Base-by-base conservation (phyloP, 345 rosid species). In the Citrus maxima region DNA sequence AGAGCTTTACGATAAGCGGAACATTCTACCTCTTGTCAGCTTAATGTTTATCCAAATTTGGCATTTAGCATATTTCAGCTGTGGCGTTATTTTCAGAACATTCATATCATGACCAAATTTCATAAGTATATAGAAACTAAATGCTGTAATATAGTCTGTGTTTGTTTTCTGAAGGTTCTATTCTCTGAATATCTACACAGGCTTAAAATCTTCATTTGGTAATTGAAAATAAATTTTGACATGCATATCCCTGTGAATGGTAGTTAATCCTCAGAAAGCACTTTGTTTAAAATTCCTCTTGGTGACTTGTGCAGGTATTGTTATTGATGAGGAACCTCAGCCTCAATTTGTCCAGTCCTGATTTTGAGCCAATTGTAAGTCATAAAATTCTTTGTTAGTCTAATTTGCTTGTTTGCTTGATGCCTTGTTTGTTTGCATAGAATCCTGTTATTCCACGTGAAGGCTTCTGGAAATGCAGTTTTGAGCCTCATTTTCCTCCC, bases 241-340 rank as follows among this genome's bases (percentile, higher is more conserved):
- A 10, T 7, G 25, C 42, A 21, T 51, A 21, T 28, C 34, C 56
- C 55, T 37, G 25, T 34, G 66, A 51, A 67, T 37, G 58, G 9
- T 67, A 3, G 40, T 35, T 37, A 34, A 77, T 67, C 73, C 73
- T 77, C 18, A 18, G 21, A 56, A 66, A 46, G 18, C 55, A 3
- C 7, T 35, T 14, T 34, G 18, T 62, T 24, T 46, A 30, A 74
- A 51, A 69, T 67, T 73, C 68, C 51, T 14, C 55, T 73, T 74
- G 74, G 34, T 80, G 64, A 67, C 73, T 85, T 68, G 71, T 87
- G 82, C 88, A 96, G 99, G 99, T 94, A 80, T 76, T 96, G 74
- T 81, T 96, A 75, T 75, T 96, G 91, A 96, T 94, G 95, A 90
- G 88, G 82, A 96, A 96, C 88, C 93, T 96, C 76, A 86, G 95